A percentile compares a stretch with the other conserved stretches of the same genome.
Conservation (phyloP, 441 rosid species). For the Erodium trifolium region DNA sequence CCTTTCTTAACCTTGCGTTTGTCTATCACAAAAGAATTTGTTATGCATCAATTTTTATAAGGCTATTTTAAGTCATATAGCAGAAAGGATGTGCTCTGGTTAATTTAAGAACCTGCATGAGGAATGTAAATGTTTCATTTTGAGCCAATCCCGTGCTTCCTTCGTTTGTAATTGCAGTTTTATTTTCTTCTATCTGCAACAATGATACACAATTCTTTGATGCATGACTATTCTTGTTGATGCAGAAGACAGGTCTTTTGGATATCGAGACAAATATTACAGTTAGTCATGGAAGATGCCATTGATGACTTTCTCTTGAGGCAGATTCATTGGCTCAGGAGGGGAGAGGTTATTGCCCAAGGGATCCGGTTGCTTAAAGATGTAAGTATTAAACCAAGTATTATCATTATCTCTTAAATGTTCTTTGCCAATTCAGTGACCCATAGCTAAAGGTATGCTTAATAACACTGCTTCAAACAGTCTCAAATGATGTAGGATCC, state of each 20-base stretch:
- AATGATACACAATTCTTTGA: constrained; percentile 13
- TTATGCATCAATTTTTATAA: too few species aligned
- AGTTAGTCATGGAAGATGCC: constrained; percentile 95
- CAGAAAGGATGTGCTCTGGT: too few species aligned
- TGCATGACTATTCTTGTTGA: constrained; percentile 20
- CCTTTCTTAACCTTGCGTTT: too few species aligned
- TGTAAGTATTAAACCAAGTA: constrained; percentile 44
- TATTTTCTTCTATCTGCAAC: too few species aligned
- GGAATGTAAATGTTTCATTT: too few species aligned
- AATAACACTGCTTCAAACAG: constrained; percentile 5
- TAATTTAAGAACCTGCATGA: too few species aligned
- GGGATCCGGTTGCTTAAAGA: constrained; percentile 85
- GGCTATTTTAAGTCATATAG: too few species aligned
- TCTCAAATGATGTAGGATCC: not conserved
- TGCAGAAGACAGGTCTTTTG: constrained; percentile 94
- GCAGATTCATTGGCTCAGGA: constrained; percentile 74
- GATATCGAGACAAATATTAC: constrained; percentile 92
- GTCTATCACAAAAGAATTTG: too few species aligned
- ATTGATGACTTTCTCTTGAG: constrained; percentile 91
- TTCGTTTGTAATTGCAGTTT: not conserved
- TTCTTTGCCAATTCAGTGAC: constrained; percentile 3
- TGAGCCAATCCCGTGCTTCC: not conserved
- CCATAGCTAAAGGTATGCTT: constrained; percentile 1
- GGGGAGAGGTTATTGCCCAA: constrained; percentile 64
- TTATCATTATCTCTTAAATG: not conserved